Conservation (phyloP, 495 filamentous ascomycete species). For the Aspergillus mulundensis region DNA sequence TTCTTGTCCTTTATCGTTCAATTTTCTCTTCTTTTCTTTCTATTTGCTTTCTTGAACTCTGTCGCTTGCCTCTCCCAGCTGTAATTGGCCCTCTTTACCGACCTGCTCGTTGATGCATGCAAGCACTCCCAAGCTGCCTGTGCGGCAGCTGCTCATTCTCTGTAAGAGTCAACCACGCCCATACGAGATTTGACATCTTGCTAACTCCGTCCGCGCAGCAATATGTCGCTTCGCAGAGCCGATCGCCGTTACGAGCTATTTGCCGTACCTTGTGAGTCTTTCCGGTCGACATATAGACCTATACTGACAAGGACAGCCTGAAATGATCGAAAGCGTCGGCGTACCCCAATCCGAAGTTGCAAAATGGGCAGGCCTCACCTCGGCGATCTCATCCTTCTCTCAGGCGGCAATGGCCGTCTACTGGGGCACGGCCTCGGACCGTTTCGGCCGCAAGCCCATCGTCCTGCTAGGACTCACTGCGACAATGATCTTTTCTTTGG, state of each 20-base stretch:
- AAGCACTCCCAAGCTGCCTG: constrained; percentile 40
- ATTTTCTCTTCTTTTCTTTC: constrained; percentile 2
- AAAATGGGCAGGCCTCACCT: constrained; percentile 71
- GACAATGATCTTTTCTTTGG: constrained; percentile 67
- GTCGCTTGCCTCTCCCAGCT: not conserved
- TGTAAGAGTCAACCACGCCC: constrained; percentile 43
- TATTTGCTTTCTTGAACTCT: not conserved
- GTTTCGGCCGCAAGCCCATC: constrained; percentile 67
- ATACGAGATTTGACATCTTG: not conserved
- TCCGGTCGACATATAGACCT: not conserved
- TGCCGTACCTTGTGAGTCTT: constrained; percentile 67
- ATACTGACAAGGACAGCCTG: constrained; percentile 44
- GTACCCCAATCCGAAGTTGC: constrained; percentile 69
- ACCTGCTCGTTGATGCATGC: constrained; percentile 19
- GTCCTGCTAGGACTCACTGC: constrained; percentile 66
- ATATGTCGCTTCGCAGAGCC: constrained; percentile 82
- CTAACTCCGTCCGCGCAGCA: constrained; percentile 28
- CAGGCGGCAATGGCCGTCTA: constrained; percentile 70
- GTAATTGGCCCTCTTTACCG: not conserved
- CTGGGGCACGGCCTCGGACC: constrained; percentile 77
- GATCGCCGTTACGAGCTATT: constrained; percentile 76
- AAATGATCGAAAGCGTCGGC: constrained; percentile 79
- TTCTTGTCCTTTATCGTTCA: not conserved
- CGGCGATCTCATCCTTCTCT: constrained; percentile 66
- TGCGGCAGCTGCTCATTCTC: constrained; percentile 56